Conservation (phyloP, 1,284 basidiomycete genomes). For the Tilletia caries region DNA sequence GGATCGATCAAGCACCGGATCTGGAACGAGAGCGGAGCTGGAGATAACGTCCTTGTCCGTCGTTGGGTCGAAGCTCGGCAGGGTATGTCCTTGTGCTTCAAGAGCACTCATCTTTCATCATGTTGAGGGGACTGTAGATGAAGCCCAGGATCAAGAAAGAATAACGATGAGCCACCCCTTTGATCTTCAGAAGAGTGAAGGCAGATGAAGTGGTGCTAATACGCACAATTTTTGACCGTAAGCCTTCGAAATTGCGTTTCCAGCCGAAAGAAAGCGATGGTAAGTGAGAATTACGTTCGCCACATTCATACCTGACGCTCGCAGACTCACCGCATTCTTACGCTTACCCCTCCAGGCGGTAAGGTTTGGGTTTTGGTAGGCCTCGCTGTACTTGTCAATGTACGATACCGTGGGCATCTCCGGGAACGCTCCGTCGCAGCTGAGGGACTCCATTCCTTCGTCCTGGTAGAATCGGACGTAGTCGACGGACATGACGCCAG, state of each 20-base stretch:
- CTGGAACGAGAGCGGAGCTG: too few relatives aligned
- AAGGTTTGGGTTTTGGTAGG: not conserved
- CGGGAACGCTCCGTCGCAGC: not conserved
- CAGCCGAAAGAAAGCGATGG: not conserved
- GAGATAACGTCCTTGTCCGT: too few relatives aligned
- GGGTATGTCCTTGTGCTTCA: not conserved
- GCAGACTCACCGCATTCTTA: not conserved
- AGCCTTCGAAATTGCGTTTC: not conserved
- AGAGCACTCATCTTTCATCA: not conserved
- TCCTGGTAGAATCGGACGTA: slow-evolving; percentile 24
- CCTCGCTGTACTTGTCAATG: not conserved
- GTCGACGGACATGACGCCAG: slow-evolving; percentile 31
- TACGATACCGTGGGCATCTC: not conserved
- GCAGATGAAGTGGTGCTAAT: not conserved
- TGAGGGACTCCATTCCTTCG: not conserved
- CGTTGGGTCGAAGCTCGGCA: too few relatives aligned
- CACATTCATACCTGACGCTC: not conserved
- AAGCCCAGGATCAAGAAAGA: not conserved
- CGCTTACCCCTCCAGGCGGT: not conserved
- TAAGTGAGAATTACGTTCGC: not conserved
- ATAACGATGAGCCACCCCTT: too few relatives aligned
- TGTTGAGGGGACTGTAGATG: not conserved
- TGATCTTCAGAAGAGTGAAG: not conserved
- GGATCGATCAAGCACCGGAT: too few relatives aligned
- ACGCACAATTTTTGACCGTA: not conserved